A percentile compares a stretch with the other conserved stretches of the same genome.
Conservation (phyloP, 768 basidiomycete species). For the Tricholoma saponaceum region DNA sequence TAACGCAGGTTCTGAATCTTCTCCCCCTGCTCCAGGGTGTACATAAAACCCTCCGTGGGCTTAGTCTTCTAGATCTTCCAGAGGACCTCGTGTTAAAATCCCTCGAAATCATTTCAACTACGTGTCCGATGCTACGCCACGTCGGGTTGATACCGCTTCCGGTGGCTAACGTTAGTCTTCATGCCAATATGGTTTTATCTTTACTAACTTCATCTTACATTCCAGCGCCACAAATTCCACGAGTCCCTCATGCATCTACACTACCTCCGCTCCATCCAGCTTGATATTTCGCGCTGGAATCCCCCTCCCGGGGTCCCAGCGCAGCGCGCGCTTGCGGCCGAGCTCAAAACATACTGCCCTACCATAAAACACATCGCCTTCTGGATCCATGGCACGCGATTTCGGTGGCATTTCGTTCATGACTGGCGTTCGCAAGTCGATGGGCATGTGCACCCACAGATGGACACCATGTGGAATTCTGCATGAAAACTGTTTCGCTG, state of each 20-base stretch:
- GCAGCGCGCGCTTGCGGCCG: slow-evolving; percentile 28
- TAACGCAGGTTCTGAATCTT: slow-evolving; percentile 24
- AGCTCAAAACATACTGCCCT: slow-evolving; percentile 28
- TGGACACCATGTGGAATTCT: slow-evolving; percentile 10
- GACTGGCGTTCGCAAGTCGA: slow-evolving; percentile 12
- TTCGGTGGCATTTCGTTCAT: slow-evolving; percentile 20
- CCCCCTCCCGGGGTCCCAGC: slow-evolving; percentile 18
- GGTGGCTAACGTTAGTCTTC: slow-evolving; percentile 20
- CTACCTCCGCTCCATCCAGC: slow-evolving; percentile 26
- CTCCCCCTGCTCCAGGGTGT: slow-evolving; percentile 24
- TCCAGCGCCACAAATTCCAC: slow-evolving; percentile 26
- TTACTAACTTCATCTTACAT: not conserved
- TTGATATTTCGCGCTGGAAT: slow-evolving; percentile 28
- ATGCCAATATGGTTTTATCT: not conserved
- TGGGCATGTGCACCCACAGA: slow-evolving; percentile 5
- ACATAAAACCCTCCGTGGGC: slow-evolving; percentile 20
- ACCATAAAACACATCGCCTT: slow-evolving; percentile 23
- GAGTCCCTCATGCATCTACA: slow-evolving; percentile 22
- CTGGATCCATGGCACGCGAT: slow-evolving; percentile 23
- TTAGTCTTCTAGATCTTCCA: slow-evolving; percentile 27
- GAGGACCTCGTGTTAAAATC: slow-evolving; percentile 19
- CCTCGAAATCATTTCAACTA: slow-evolving; percentile 16
- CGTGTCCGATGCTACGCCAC: slow-evolving; percentile 22
- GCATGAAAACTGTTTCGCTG: not conserved
- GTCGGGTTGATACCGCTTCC: slow-evolving; percentile 28